Base-by-base conservation (phyloP, 768 basidiomycete genomes). In the Mycena albidolilacea region DNA sequence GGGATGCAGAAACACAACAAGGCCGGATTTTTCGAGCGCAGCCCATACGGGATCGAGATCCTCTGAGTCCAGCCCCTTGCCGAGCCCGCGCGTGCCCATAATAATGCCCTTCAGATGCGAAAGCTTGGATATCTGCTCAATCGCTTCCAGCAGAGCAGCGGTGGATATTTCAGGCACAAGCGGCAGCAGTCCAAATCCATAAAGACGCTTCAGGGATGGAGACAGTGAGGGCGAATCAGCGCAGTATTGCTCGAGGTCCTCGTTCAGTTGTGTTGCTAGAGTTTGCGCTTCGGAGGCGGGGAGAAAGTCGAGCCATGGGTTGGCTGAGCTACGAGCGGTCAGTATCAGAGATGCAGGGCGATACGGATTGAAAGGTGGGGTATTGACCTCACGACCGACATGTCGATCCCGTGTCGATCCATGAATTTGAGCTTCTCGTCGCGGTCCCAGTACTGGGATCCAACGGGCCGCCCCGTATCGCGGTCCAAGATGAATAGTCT, bases 281-380 rank as follows among this genome's bases (percentile, higher is more conserved):
- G 80, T 78, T 61, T 88, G 85, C 10, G 95, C 96, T 54, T 92
- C 88, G 35, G 88, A 78, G 11, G 93, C 88, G 6, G 92, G 81
- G 30, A 97, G 87, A 78, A 96, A 97, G 81, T 97, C 96, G 44
- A 97, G 89, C 95, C 95, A 97, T 10, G 95, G 96, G 78, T 97
- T 97, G 37, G 95, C 95, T 35, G 93, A 89, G 79, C 95, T 95
- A 76, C 57, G 63, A 41, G 48, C 37, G 41, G n/a, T 17, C 5
- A 38, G 10, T 48, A 15, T 75, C 54, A 69, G 54, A 41, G 12
- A 30, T 67, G 46, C 52, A 41, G 43, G 21, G 66, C 37, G 37
- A 30, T 66, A 54, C 21, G 37, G 41, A 15, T 6, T 9, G 12
- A 21, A 39, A 15, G 21, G 35, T 35, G n/a, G 23, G 30, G n/a